Evolutionary conservation across 164 flowering plant genomes (phyloP).

Genomic region (Tinospora cordifolia): DNA sequence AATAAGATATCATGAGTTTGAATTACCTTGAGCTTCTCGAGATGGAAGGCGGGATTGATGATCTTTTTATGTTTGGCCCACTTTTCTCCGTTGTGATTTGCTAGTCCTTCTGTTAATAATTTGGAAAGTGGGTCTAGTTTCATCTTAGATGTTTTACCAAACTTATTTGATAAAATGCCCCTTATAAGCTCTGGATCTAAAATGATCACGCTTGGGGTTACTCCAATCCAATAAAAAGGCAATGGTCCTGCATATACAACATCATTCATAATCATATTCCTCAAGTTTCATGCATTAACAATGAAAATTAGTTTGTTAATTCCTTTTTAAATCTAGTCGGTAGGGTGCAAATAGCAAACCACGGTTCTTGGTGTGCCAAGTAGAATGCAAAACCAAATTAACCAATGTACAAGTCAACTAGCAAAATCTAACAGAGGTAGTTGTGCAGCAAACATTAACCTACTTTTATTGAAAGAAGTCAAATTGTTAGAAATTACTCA

Average conservation of each 20-base stretch:
- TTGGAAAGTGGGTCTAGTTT: neutral
- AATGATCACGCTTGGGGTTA: too few species aligned
- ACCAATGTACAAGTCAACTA: too few species aligned
- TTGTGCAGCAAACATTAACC: too few species aligned
- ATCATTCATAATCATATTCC: neutral
- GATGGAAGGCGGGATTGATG: conserved; percentile 25
- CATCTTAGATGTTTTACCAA: conserved; percentile 1
- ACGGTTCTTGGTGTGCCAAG: too few species aligned
- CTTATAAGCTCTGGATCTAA: conserved; percentile 13
- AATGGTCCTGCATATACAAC: conserved; percentile 13
- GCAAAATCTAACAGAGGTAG: too few species aligned
- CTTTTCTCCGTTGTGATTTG: conserved; percentile 15
- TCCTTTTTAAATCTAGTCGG: too few species aligned
- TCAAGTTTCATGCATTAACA: too few species aligned
- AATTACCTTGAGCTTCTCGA: conserved; percentile 33
- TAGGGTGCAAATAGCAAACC: too few species aligned
- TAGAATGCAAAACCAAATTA: too few species aligned
- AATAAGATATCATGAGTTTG: neutral
- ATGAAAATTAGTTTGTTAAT: too few species aligned
- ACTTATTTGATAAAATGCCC: conserved; percentile 9
- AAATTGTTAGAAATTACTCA: too few species aligned
- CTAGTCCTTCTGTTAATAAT: conserved; percentile 13
- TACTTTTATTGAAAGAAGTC: too few species aligned
- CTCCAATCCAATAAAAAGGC: conserved; percentile 10
- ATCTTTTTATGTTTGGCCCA: conserved; percentile 28